phyloP scores from a whole-genome alignment of 495 filamentous ascomycete species.

The Cercophora samala region DNA sequence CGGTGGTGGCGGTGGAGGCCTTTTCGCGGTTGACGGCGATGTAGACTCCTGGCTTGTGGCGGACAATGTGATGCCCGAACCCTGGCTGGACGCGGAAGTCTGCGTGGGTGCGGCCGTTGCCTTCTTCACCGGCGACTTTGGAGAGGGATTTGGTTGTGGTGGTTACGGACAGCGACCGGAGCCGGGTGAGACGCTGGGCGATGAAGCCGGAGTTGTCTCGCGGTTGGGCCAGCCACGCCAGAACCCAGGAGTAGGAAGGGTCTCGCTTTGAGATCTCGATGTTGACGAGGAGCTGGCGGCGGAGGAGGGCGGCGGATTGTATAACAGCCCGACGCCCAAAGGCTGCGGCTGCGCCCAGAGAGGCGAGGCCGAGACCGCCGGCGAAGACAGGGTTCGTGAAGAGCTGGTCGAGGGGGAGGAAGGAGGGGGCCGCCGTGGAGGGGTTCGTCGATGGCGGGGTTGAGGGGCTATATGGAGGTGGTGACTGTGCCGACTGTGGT shows the following conservation, averaged over 20 bases:
- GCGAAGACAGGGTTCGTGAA: slow-evolving; percentile 58
- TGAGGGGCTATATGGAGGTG: slow-evolving; percentile 1
- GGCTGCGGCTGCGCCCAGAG: slow-evolving; percentile 71
- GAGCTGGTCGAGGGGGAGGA: slow-evolving; percentile 49
- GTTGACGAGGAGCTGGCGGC: slow-evolving; percentile 85
- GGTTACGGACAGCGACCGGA: slow-evolving; percentile 48
- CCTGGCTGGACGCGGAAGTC: slow-evolving; percentile 88
- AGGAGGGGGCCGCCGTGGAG: slow-evolving; percentile 16
- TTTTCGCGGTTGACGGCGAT: slow-evolving; percentile 83
- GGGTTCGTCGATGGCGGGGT: slow-evolving; percentile 6
- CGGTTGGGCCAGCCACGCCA: slow-evolving; percentile 88
- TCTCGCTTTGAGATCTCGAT: slow-evolving; percentile 93
- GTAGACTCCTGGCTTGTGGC: slow-evolving; percentile 74
- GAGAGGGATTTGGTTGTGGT: slow-evolving; percentile 56
- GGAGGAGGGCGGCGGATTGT: slow-evolving; percentile 65
- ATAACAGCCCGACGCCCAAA: slow-evolving; percentile 71
- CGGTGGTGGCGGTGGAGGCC: slow-evolving; percentile 64
- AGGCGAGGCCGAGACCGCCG: slow-evolving; percentile 77
- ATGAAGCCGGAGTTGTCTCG: slow-evolving; percentile 53
- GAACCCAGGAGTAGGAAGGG: slow-evolving; percentile 88
- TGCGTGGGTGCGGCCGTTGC: slow-evolving; percentile 61
- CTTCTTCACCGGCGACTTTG: slow-evolving; percentile 59
- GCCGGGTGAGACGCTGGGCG: slow-evolving; percentile 45
- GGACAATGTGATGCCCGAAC: slow-evolving; percentile 79
- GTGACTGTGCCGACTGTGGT: background rate